These are phyloP conservation scores for Hypoxylon sp. DNA, from an alignment of 2,329 filamentous ascomycete genomes.

Conservation along the genomic window DNA sequence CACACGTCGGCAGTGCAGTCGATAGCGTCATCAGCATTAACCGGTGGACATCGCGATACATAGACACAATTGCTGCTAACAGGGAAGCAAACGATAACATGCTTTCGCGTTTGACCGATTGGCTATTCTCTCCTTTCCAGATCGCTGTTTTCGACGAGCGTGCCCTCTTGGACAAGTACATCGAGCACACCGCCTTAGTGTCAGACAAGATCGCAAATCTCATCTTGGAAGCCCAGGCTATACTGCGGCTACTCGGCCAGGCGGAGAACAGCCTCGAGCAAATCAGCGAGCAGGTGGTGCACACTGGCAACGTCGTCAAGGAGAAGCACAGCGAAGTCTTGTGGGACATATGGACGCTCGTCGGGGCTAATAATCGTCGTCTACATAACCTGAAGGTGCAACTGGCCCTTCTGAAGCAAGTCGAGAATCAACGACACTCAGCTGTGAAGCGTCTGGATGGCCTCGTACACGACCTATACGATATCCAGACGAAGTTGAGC, in stretches of 20 bases:
- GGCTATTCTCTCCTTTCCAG: conserved; percentile 72
- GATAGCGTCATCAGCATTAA: conserved; percentile 82
- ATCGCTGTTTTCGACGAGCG: conserved; percentile 70
- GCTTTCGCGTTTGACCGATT: conserved; percentile 57
- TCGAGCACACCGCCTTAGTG: conserved; percentile 77
- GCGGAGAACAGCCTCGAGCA: conserved; percentile 77
- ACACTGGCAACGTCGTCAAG: conserved; percentile 70
- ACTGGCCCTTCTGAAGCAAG: conserved; percentile 72
- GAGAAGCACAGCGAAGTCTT: conserved; percentile 74
- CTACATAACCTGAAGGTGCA: conserved; percentile 73
- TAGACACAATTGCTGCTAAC: conserved; percentile 69
- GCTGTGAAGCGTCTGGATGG: conserved; percentile 77
- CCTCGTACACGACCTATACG: conserved; percentile 78
- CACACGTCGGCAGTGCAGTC: conserved; percentile 78
- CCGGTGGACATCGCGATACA: conserved; percentile 77
- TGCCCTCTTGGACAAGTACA: conserved; percentile 77
- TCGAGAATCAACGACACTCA: conserved; percentile 73
- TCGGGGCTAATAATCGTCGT: conserved; percentile 75
- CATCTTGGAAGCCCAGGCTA: conserved; percentile 76
- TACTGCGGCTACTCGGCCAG: conserved; percentile 73
- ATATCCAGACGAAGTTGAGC: conserved; percentile 77
- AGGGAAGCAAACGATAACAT: conserved; percentile 48
- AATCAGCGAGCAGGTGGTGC: conserved; percentile 76
- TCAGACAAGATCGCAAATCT: conserved; percentile 76
- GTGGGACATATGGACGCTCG: conserved; percentile 77